Evolutionary conservation across 441 rosid genomes (phyloP), one percentile per base, ranked within the genome.

Genomic region (Gossypium schwendimanii): DNA sequence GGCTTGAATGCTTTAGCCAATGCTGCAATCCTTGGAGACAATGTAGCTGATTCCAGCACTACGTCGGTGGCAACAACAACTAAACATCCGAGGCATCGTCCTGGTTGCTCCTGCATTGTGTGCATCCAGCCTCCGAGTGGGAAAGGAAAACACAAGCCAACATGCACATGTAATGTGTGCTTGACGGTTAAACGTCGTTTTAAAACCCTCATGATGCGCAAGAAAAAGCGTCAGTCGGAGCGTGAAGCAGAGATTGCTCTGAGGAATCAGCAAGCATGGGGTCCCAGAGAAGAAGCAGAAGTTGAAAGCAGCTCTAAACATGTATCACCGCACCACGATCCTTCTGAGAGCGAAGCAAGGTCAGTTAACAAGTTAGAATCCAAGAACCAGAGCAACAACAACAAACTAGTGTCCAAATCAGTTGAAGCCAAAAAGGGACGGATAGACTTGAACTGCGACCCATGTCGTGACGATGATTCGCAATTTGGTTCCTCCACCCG

Each of bases 81-180:
- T 26, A 89, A 79, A 76, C 94, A 89, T 80, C 94, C 94, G 5
- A 85, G 92, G 79, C 90, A 89, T 70, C 79, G 90, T 7, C 88
- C 92, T 57, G 94, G 92, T 54, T 89, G 92, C 85, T 85, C 94
- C 6, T 89, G 94, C 77, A 89, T 87, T 3, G 92, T 89, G 57
- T 89, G 94, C 80, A 89, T 85, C 80, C 94, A 89, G 70, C 92
- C 94, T 6, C 94, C 91, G 0, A 89, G 91, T 54, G 94, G 91
- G 67, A 87, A 89, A 78, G 94, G 91, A 63, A 89, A 89, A 83
- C 91, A 89, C 84, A 84, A 84, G 78, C 89, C 90, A 0, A 74
- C 90, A 10, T 89, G 94, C 87, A 86, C 85, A 28, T 89, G 94
- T 80, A 85, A 82, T 2, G 90, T 89, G 63, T 89, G 94, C 64